Evolutionary conservation across 805 yeast genomes (phyloP).

Genomic region (Tetrapisispora arboricola): DNA sequence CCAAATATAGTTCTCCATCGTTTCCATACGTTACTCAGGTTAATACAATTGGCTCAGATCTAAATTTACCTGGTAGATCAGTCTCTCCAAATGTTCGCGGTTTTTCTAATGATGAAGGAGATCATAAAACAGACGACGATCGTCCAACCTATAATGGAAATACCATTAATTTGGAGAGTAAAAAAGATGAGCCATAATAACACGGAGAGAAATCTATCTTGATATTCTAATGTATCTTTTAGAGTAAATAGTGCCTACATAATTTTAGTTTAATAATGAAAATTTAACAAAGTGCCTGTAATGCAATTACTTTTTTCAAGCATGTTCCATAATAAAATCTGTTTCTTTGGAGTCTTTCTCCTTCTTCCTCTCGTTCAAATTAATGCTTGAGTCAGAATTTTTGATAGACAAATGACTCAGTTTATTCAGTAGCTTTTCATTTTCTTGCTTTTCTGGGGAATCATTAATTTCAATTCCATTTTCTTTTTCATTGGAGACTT

Average conservation of each 20-base stretch:
- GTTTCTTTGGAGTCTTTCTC: too few species aligned
- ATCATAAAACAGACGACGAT: constrained; percentile 27
- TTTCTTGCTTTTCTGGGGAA: not conserved
- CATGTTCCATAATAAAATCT: too few species aligned
- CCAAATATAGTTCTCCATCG: constrained; percentile 1
- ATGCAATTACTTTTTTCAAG: too few species aligned
- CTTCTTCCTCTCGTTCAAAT: constrained; percentile 1
- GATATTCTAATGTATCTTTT: not conserved
- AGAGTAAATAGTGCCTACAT: not conserved
- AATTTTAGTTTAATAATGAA: not conserved
- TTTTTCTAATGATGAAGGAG: constrained; percentile 20
- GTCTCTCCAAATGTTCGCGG: constrained; percentile 26
- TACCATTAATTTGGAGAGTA: constrained; percentile 37
- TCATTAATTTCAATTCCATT: not conserved
- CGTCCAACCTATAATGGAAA: constrained; percentile 50
- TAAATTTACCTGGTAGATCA: constrained; percentile 21
- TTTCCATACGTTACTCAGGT: constrained; percentile 8
- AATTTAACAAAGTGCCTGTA: too few species aligned
- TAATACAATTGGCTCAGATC: constrained; percentile 6
- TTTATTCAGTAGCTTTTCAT: constrained; percentile 13
- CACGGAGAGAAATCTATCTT: too few species aligned
- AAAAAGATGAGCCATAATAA: constrained; percentile 33
- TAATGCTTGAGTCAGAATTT: not conserved
- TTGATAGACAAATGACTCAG: constrained; percentile 18
- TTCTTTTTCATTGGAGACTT: constrained; percentile 14